Evolutionary conservation across 208 protist species (phyloP).

Genomic region (Lotmaria passim): DNA sequence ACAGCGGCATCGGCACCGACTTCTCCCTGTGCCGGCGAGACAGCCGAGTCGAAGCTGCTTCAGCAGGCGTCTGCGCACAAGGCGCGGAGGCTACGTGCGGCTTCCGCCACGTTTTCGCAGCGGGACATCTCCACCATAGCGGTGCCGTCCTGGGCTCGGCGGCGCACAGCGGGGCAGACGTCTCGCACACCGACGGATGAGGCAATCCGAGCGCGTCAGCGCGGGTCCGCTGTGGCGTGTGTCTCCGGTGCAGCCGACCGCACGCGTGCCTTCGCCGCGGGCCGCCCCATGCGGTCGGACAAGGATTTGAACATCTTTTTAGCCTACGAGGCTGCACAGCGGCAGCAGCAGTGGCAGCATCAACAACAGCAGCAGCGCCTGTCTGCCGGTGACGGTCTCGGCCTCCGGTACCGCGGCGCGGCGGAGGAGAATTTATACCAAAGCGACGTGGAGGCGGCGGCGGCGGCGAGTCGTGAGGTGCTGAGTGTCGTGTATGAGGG

Average conservation of each 20-base stretch:
- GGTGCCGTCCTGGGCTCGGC: slow-evolving; percentile 32
- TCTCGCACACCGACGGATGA: background rate
- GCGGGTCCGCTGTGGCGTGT: background rate
- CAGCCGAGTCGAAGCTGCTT: no score
- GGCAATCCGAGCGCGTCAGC: background rate
- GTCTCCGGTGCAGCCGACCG: background rate
- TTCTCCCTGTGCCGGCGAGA: no score
- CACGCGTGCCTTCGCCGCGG: slow-evolving; percentile 20
- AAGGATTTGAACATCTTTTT: slow-evolving; percentile 54
- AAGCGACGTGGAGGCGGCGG: slow-evolving; percentile 5
- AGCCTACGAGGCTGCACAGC: slow-evolving; percentile 21
- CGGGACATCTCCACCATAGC: slow-evolving; percentile 25
- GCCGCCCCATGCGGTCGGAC: slow-evolving; percentile 46
- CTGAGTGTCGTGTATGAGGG: slow-evolving; percentile 12
- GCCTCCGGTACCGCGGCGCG: slow-evolving; percentile 1
- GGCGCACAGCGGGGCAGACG: background rate
- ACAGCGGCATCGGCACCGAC: no score
- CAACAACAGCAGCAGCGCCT: background rate
- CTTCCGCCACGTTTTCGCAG: background rate
- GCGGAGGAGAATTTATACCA: slow-evolving; percentile 1
- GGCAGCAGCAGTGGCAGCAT: slow-evolving; percentile 27
- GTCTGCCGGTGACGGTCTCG: background rate
- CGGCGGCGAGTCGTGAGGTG: background rate
- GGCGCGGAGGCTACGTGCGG: background rate
- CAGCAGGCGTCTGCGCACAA: no score